phyloP scores from a whole-genome alignment of 23 red algal genomes.

The Agarophyton chilense region DNA sequence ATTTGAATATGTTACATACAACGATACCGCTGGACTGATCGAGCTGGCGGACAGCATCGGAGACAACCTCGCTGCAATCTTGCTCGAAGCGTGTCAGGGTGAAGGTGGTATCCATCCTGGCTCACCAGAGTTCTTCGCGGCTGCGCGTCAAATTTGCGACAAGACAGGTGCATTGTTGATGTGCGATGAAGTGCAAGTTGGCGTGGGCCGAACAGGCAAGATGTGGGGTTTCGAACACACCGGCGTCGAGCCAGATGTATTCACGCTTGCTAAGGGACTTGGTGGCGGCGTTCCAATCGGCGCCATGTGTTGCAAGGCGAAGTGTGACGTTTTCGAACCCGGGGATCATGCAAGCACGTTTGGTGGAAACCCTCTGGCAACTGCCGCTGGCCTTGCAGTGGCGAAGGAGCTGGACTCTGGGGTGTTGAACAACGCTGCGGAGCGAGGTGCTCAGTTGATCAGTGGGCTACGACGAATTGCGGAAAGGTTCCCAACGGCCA shows the following conservation, averaged over 20 bases:
- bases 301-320: conserved; percentile 83
- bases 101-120: conserved; percentile 90
- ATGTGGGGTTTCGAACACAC: conserved; percentile 91
- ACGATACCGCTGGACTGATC: conserved; percentile 72
- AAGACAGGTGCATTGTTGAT: conserved; percentile 85
- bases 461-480: conserved; percentile 45
- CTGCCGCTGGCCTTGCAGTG: conserved; percentile 78
- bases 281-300: conserved; percentile 96
- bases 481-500: conserved; percentile 3
- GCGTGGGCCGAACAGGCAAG: conserved; percentile 87
- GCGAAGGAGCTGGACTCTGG: conserved; percentile 67
- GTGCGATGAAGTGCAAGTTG: conserved; percentile 96
- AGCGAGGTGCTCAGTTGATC: conserved; percentile 72
- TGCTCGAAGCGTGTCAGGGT: conserved; percentile 92
- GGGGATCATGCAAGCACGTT: conserved; percentile 97
- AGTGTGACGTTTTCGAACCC: conserved; percentile 81
- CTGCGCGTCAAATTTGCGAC: conserved; percentile 81
- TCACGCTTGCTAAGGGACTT: conserved; percentile 95
- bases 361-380: conserved; percentile 92
- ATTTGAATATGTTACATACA: conserved; percentile 90
- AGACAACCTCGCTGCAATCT: conserved; percentile 72
- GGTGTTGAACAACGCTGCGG: conserved; percentile 78
- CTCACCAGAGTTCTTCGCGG: conserved; percentile 55
- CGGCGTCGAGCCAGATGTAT: conserved; percentile 79
- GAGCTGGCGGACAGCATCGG: conserved; percentile 39